Evolutionary conservation across 2,329 filamentous ascomycete species (phyloP).

Genomic region (Colletotrichum coccodes): DNA sequence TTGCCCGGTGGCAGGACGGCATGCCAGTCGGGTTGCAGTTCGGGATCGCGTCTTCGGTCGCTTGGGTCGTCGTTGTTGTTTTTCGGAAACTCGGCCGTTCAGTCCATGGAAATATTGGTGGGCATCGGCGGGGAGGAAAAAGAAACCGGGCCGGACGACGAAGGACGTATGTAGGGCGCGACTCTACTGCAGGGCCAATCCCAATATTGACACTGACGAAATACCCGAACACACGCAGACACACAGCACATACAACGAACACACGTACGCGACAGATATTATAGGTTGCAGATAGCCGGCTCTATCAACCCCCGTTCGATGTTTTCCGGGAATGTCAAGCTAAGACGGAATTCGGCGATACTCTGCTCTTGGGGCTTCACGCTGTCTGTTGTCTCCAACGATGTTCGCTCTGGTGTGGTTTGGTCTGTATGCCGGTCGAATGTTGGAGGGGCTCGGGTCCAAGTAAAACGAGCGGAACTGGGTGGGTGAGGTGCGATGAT

Average conservation of each 20-base stretch:
- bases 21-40: slow-evolving; percentile 22
- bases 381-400: background rate
- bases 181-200: background rate
- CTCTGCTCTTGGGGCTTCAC: background rate
- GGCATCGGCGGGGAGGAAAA: slow-evolving; percentile 4
- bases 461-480: slow-evolving; percentile 23
- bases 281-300: background rate
- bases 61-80: background rate
- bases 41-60: background rate
- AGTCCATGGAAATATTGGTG: slow-evolving; percentile 1
- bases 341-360: background rate
- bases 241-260: background rate
- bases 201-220: slow-evolving; percentile 9
- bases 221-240: background rate
- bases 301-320: background rate
- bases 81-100: background rate
- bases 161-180: slow-evolving; percentile 10
- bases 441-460: slow-evolving; percentile 25
- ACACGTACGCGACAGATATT: background rate
- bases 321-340: background rate
- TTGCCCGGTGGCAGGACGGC: slow-evolving; percentile 30
- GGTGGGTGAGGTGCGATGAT: background rate
- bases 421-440: background rate
- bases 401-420: slow-evolving; percentile 8
- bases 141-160: slow-evolving; percentile 1